Evolutionary conservation across 108 stramenopile genomes (phyloP), one percentile per base, ranked within the genome.

Genomic region (Nitzschia palea): DNA sequence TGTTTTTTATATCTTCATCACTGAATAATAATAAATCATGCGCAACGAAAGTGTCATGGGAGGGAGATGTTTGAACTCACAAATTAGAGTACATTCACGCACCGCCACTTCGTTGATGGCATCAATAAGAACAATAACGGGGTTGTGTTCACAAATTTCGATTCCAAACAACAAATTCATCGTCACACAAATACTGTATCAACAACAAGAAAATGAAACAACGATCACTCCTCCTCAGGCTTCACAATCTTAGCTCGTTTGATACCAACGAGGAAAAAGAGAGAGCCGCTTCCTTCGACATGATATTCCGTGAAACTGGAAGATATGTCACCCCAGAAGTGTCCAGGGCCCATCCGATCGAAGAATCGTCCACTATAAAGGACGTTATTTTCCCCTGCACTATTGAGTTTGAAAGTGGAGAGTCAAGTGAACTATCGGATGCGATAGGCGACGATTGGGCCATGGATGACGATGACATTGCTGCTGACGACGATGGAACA

Each of bases 381-480:
- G 28, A 30, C 35, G 14, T 22, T 60, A 17, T 18, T 42, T 34
- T 56, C 1, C 55, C 29, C n/a, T 40, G 40, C 2, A 31, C 23
- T 5, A n/a, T 40, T 18, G 59, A 60, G 25, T 60, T 60, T 43
- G 23, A 40, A 60, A 18, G 17, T 20, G 36, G 12, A 2, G 5
- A 60, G 17, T n/a, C 6, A 34, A 27, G 10, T 34, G 55, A 31
- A 1, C 12, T 32, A 33, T 28, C 40, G 4, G 44, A 60, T 60
- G 68, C 10, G 26, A 69, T 69, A 28, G 58, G 68, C 10, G 9
- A 47, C 23, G 68, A 69, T 23, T 69, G 68, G 68, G 68, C 57
- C 34, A 69, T 69, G 42, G 35, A 9, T 10, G 58, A 67, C 30
- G 51, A 52, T 26, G 50, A 65, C 31, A 48, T 36, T 52, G 35